Percentiles rank a stretch among this genome's conserved stretches.
Evolutionary conservation across 2,329 filamentous ascomycete genomes (phyloP).

Genomic region (Talaromyces sp.): DNA sequence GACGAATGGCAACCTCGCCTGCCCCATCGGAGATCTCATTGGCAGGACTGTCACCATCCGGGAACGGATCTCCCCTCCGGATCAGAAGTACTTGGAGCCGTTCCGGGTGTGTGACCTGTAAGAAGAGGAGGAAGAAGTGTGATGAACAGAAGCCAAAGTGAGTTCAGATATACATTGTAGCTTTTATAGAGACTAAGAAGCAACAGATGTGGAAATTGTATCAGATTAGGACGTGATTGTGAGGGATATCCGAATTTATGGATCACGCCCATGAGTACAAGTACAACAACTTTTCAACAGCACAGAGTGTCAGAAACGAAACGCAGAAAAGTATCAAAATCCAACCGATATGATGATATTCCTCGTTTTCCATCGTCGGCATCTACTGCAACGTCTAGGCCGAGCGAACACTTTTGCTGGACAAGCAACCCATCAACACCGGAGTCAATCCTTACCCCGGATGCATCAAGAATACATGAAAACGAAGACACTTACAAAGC

Average conservation of each 20-base stretch:
- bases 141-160: slow-evolving; percentile 38
- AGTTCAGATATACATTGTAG: not conserved
- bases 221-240: slow-evolving; percentile 33
- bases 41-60: not conserved
- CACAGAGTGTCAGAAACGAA: slow-evolving; percentile 21
- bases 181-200: not conserved
- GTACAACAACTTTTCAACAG: slow-evolving; percentile 29
- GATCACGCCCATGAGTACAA: slow-evolving; percentile 34
- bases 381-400: not conserved
- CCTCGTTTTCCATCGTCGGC: not conserved
- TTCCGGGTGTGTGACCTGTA: slow-evolving; percentile 40
- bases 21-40: not conserved
- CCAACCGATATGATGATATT: not conserved
- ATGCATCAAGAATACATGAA: not conserved
- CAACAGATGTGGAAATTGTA: slow-evolving; percentile 31
- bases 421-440: not conserved
- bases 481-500: not conserved
- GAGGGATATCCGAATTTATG: slow-evolving; percentile 39
- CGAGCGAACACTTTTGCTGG: not conserved
- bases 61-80: slow-evolving; percentile 24
- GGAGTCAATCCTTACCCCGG: not conserved
- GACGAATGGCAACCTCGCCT: not conserved
- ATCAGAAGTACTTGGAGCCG: slow-evolving; percentile 36
- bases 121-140: slow-evolving; percentile 37
- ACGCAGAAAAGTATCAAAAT: slow-evolving; percentile 22